Base-by-base conservation (phyloP, 2,329 filamentous ascomycete species). In the Exutisphaerella laricina region DNA sequence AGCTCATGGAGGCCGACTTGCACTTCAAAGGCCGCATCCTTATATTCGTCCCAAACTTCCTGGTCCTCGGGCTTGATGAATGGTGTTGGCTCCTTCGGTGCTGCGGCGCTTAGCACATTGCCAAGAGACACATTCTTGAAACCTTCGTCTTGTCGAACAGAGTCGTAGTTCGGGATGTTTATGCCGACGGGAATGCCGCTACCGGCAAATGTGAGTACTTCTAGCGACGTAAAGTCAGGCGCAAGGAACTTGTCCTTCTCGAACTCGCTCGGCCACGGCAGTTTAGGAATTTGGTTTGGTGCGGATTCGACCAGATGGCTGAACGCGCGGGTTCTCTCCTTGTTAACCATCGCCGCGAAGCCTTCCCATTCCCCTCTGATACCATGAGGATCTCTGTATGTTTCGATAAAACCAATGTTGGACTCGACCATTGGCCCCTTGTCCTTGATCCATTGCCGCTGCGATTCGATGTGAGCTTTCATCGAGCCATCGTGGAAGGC, bases 201-300 rank as follows among this genome's bases (percentile, higher is more conserved):
- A 6, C 77, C 75, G 16, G 78, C 76, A 56, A 96, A 96, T 1
- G 84, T 88, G 48, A 96, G 68, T 2, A 96, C 88, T 64, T 98
- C 92, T 1, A 97, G 74, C 7, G 85, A 92, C 0, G 92, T 97
- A 61, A 98, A 98, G 64, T 98, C 92, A 0, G 92, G 92, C 39
- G 87, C 90, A 25, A 94, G 69, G 66, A 98, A 98, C 59, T 85
- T 88, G 70, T 96, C 89, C 67, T 97, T 97, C 63, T 98, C 92
- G 54, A 97, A 98, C 0, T 87, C 85, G 34, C 78, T 77, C 25
- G 74, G 71, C 92, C 92, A 98, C 0, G 92, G 92, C 10, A 98
- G 71, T 49, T 94, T 80, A 5, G 88, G 87, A 39, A 98, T 96
- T 61, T 95, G 82, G 33, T 73, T 72, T 8, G 88, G 84, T 0